phyloP scores from a whole-genome alignment of 1,284 basidiomycete genomes.

The Agroathelia rolfsii region DNA sequence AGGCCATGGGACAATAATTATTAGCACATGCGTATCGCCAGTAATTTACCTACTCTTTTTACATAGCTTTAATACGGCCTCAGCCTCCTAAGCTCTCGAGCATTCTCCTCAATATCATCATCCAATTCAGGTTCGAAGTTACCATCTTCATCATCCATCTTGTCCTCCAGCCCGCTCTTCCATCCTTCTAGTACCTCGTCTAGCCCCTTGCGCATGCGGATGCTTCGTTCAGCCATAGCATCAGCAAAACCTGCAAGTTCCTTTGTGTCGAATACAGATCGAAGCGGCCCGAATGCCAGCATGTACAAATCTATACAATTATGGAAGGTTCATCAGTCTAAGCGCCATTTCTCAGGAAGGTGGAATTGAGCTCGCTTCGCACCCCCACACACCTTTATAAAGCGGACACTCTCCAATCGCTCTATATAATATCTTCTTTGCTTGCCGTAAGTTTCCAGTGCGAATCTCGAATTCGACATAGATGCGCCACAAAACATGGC shows the following conservation, averaged over 20 bases:
- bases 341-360: slow-evolving; percentile 6
- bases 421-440: slow-evolving; percentile 72
- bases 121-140: slow-evolving; percentile 26
- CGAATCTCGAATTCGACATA: slow-evolving; percentile 79
- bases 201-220: slow-evolving; percentile 60
- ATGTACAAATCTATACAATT: slow-evolving; percentile 72
- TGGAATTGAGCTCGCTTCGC: slow-evolving; percentile 6
- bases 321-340: too few relatives aligned
- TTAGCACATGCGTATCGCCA: too few relatives aligned
- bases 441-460: slow-evolving; percentile 46
- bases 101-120: slow-evolving; percentile 53
- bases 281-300: slow-evolving; percentile 70
- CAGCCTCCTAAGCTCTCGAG: slow-evolving; percentile 48
- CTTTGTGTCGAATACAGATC: slow-evolving; percentile 50
- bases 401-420: slow-evolving; percentile 79
- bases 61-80: slow-evolving; percentile 46
- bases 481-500: slow-evolving; percentile 67
- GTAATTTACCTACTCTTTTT: too few relatives aligned
- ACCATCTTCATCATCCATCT: slow-evolving; percentile 20
- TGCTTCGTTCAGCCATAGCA: slow-evolving; percentile 74
- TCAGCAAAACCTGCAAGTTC: slow-evolving; percentile 68
- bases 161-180: slow-evolving; percentile 23
- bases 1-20: too few relatives aligned
- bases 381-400: slow-evolving; percentile 52
- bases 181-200: slow-evolving; percentile 49